Evolutionary conservation across 106 monocot genomes (phyloP).

Genomic region (Dioscorea zingiberensis): DNA sequence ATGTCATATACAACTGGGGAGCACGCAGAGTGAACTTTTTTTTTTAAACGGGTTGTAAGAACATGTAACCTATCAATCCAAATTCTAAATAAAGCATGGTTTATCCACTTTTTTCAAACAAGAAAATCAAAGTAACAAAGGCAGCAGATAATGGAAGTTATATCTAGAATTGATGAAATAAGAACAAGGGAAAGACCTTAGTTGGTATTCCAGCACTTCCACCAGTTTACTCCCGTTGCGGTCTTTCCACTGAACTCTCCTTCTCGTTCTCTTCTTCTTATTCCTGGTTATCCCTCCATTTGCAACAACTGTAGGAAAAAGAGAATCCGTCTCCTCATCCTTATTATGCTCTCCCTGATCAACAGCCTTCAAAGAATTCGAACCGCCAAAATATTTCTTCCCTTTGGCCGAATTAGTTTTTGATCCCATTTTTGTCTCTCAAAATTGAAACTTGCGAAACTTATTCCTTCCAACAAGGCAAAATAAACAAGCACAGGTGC

Average conservation of each 20-base stretch:
- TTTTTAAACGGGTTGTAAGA: no score
- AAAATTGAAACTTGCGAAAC: neutral
- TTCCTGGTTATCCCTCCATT: constrained; percentile 28
- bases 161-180: no score
- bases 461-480: neutral
- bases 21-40: no score
- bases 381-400: neutral
- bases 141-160: neutral
- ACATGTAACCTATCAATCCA: no score
- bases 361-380: constrained; percentile 1
- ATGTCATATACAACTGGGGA: no score
- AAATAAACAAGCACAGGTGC: neutral
- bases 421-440: neutral
- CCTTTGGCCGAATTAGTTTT: neutral
- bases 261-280: constrained; percentile 25
- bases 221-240: constrained; percentile 50
- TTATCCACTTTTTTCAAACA: no score
- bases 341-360: constrained; percentile 4
- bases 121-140: neutral
- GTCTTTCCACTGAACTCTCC: constrained; percentile 66
- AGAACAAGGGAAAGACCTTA: constrained; percentile 19
- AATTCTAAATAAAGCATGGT: no score
- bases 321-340: constrained; percentile 14
- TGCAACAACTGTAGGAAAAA: constrained; percentile 8
- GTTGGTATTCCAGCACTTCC: constrained; percentile 53